Evolutionary conservation across 306 rosid genomes (phyloP).

Genomic region (Sindora glabra): DNA sequence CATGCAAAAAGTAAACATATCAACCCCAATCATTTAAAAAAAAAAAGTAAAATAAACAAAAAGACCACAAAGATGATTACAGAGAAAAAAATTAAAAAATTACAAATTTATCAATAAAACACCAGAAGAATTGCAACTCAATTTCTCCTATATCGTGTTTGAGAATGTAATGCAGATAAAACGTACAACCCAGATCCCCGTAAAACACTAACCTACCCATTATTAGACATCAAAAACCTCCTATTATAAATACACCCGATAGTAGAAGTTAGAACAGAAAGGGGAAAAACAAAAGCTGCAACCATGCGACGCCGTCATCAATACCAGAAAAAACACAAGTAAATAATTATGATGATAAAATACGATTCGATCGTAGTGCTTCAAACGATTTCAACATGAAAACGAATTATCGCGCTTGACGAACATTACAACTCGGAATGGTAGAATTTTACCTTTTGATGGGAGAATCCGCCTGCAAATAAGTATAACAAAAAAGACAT

Average conservation of each 20-base stretch:
- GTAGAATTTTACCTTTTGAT: constrained; percentile 46
- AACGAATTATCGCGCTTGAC: background rate
- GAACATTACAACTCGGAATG: background rate
- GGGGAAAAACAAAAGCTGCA: background rate
- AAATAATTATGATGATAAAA: background rate
- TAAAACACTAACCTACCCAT: no score
- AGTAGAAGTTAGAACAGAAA: background rate
- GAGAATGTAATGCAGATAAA: no score
- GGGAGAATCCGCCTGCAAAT: constrained; percentile 74
- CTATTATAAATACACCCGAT: background rate
- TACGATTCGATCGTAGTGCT: background rate
- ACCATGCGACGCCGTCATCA: background rate
- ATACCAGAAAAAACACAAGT: no score
- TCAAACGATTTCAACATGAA: background rate
- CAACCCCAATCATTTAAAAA: background rate
- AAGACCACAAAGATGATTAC: no score
- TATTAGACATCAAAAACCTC: background rate
- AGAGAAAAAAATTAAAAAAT: no score
- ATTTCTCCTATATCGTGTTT: no score
- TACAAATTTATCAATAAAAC: no score
- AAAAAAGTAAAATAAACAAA: no score
- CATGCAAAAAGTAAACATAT: background rate
- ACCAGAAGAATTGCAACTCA: no score
- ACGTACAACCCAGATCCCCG: no score
- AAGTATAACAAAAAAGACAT: background rate